Base-by-base conservation (phyloP, 2,329 filamentous ascomycete species). In the Trichoderma sp. region DNA sequence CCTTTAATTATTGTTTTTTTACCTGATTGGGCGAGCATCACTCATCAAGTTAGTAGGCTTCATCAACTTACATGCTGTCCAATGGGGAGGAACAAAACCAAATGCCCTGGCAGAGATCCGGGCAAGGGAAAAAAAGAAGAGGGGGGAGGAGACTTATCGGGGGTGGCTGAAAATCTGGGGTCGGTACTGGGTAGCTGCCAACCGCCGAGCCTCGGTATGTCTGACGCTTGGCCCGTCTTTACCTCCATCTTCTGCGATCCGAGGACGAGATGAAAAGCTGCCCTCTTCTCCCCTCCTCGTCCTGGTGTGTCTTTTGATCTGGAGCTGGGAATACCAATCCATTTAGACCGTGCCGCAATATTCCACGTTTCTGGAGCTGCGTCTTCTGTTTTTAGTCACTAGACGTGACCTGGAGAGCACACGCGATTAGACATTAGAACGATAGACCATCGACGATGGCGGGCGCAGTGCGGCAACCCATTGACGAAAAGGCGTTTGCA, bases 391-490 rank as follows among this genome's bases (percentile, higher is more conserved):
- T n/a, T 38, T 45, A 35, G 16, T 16, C 9, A 12, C n/a, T 24
- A 3, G 29, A 24, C 50, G 50, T 29, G 67, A 60, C 50, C 21
- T 7, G n/a, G 27, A 24, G 29, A 38, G 53, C 11, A 24, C 68
- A 63, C 59, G 64, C 24, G 72, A 56, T 50, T 31, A 18, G 33
- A 24, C 63, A 27, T 38, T 45, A n/a, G 21, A 45, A 33, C n/a
- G 62, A 62, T n/a, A 14, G 60, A 35, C 4, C 11, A 24, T 35
- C n/a, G 31, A 63, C 75, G 71, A 93, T 98, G 96, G 96, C 97
- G 71, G 96, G 96, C 80, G 89, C 89, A 78, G 92, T 99, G 75
- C 92, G 97, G 83, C 97, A 99, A 83, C 94, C 94, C 60, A 97
- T 99, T 82, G 94, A 98, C 82, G 86, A 96, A 80, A 86, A 89